Base-by-base conservation (phyloP, 140 eudicot species). In the Cichorium intybus region DNA sequence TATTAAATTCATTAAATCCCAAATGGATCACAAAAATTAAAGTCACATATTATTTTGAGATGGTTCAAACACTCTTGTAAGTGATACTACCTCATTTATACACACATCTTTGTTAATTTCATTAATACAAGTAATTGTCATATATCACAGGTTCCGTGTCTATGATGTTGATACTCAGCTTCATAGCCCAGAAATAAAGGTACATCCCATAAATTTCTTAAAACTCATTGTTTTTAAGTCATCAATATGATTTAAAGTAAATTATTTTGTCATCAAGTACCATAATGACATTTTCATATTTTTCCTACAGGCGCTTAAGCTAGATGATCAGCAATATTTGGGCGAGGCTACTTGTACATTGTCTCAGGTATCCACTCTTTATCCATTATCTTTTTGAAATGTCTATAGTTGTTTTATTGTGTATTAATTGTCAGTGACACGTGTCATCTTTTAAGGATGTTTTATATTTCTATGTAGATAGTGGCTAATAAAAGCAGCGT, bases 301-400 rank as follows among this genome's bases (percentile, higher is more conserved):
- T 49, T 56, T 69, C 47, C 11, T 75, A 51, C 82, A 90, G 97
- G 67, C 73, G 72, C 80, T 84, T 70, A 87, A 84, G 65, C 89
- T 91, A 73, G 96, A 87, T 43, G 97, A 91, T 59, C 97, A 91
- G 73, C 88, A 91, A 50, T 85, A 82, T 69, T 86, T 91, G 71
- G 97, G 97, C 17, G 96, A 87, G 79, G 86, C 84, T 69, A 74
- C 68, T 49, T 91, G 97, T 71, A 56, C 72, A 11, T 58, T 91
- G 76, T 71, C 97, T 24, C 79, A 87, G 97, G 97, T 87, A 80
- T 69, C 31, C 50, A 39, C 43, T 45, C 48, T 59, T 10, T 64
- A 10, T 58, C 76, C 1, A 23, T 50, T 52, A 33, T 6, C 23
- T 27, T 68, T 18, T 72, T 28, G 7, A 52, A 21, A 45, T 41